Evolutionary conservation across 2,329 filamentous ascomycete species (phyloP), one percentile per base, ranked within the genome.

Genomic region (Byssothecium circinans): DNA sequence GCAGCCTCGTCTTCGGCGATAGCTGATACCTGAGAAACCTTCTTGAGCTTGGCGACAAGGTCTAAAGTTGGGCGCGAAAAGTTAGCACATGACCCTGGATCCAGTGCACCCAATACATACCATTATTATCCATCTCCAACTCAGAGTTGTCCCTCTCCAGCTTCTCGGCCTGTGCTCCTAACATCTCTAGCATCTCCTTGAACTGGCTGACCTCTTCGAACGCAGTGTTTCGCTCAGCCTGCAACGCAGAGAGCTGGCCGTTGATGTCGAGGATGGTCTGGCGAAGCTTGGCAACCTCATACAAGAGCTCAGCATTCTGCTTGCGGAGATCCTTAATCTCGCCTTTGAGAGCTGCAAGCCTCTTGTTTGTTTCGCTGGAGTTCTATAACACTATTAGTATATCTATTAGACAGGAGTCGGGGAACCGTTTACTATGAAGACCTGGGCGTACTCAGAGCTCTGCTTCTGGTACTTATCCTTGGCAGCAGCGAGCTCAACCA

Each of bases 391-490:
- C 39, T 10, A 2, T 46, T 19, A 40, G 46, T 35, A 40, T 22
- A 25, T 27, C 23, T 25, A 6, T 5, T 25, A 5, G 23, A 25
- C 5, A 5, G 23, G 5, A 25, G 6, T 10, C 23, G 10, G 10
- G 10, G 23, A 10, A 25, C 10, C 23, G 10, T 10, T 25, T 25
- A 25, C 23, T 25, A 10, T 10, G 6, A 25, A 8, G 56, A 67
- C 63, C 35, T 25, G 47, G 22, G 60, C 52, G 47, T 60, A 58
- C 42, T 64, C 64, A n/a, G 34, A 22, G 17, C 56, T 32, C 45
- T 62, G 60, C 17, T 54, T 50, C 14, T 36, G 48, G 42, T 59
- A 65, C 37, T 63, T 68, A 29, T 57, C 49, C 5, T 50, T 45
- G 20, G 58, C 30, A 7, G 41, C 15, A 14, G 50, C 57, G 33